These are phyloP conservation scores for Paecilomyces formosus DNA, from an alignment of 2,329 filamentous ascomycete species.

Conservation along the genomic window DNA sequence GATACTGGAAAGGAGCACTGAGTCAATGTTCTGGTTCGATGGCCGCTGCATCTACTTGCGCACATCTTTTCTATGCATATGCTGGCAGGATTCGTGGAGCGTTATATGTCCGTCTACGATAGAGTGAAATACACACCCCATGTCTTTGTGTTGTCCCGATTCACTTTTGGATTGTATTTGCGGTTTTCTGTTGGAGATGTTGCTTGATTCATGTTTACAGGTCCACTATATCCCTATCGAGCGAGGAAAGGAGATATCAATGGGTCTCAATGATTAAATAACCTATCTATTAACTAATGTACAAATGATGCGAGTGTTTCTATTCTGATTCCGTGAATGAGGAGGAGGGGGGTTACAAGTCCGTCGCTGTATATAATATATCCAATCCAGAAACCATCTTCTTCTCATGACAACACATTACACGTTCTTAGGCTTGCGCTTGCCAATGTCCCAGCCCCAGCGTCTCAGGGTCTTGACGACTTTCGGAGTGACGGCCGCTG, in stretches of 20 bases:
- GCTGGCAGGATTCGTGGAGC: not conserved
- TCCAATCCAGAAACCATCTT: not conserved
- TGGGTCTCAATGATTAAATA: not conserved
- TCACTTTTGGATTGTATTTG: not conserved
- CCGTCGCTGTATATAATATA: not conserved
- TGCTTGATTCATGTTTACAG: not conserved
- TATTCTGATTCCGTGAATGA: not conserved
- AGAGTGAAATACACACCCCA: not conserved
- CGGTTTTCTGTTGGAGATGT: not conserved
- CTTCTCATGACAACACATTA: not conserved
- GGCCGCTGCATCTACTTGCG: not conserved
- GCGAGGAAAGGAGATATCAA: not conserved
- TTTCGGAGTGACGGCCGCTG: conserved; percentile 83
- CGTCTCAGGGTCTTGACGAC: conserved; percentile 80
- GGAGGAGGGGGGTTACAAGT: not conserved
- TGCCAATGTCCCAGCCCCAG: conserved; percentile 95
- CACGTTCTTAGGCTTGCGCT: conserved; percentile 47
- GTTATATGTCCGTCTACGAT: not conserved
- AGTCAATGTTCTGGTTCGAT: not conserved
- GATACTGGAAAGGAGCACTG: not conserved
- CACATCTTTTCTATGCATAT: not conserved
- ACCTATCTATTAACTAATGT: not conserved
- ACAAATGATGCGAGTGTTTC: not conserved
- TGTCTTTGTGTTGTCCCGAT: not conserved
- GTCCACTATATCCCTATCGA: not conserved